These are phyloP conservation scores for Chlorella sp. DNA, from an alignment of 139 green algal species.

Conservation along the genomic window DNA sequence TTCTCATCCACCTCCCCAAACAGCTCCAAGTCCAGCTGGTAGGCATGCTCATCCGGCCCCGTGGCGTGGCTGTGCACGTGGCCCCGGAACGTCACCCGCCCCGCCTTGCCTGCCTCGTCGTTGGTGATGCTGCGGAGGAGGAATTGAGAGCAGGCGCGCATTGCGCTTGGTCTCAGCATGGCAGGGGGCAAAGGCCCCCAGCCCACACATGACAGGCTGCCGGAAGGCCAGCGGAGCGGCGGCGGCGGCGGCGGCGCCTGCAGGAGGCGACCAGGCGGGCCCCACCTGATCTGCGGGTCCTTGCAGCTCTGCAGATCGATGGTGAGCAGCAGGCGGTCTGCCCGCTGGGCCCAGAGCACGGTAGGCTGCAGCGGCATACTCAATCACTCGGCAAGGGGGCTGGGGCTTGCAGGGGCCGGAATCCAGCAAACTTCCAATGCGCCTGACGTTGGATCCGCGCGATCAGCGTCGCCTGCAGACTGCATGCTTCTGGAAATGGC, in stretches of 20 bases:
- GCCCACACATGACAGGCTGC: neutral
- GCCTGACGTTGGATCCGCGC: too few relatives aligned
- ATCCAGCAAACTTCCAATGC: too few relatives aligned
- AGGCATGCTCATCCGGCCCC: constrained; percentile 58
- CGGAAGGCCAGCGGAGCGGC: neutral
- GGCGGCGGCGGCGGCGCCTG: neutral
- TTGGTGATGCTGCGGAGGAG: constrained; percentile 53
- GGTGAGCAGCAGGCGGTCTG: constrained; percentile 76
- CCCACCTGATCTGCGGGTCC: constrained; percentile 27
- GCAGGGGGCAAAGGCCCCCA: too few relatives aligned
- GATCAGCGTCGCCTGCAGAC: too few relatives aligned
- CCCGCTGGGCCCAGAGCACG: constrained; percentile 78
- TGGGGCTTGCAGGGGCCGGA: too few relatives aligned
- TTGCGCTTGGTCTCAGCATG: too few relatives aligned
- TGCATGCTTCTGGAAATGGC: too few relatives aligned
- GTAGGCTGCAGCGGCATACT: constrained; percentile 38
- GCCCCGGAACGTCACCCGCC: constrained; percentile 64
- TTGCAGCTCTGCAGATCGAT: constrained; percentile 78
- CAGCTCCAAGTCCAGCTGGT: constrained; percentile 72
- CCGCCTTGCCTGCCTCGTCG: constrained; percentile 54
- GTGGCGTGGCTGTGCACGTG: constrained; percentile 62
- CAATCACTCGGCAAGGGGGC: neutral
- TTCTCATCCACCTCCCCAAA: constrained; percentile 59
- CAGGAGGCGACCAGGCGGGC: neutral
- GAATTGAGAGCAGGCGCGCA: neutral